These are phyloP conservation scores for Cymodocea nodosa DNA, from an alignment of 116 monocot species.

Conservation along the genomic window DNA sequence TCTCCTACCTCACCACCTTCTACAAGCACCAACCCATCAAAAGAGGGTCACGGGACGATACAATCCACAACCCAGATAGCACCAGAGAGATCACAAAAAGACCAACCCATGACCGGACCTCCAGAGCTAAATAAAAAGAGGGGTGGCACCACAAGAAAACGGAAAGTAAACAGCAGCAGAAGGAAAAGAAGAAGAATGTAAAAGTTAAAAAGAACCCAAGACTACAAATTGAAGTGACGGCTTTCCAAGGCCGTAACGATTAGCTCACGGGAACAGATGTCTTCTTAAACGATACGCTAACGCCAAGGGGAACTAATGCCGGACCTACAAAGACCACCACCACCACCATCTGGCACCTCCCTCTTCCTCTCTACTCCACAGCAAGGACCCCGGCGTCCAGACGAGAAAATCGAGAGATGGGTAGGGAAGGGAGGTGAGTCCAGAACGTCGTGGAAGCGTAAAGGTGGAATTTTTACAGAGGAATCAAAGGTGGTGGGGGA, in stretches of 20 bases:
- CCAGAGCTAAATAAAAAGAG: no score
- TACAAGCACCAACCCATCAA: no score
- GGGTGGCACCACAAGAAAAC: no score
- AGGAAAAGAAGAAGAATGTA: background rate
- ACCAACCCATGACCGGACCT: no score
- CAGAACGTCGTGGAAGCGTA: background rate
- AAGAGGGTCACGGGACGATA: no score
- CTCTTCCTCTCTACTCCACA: no score
- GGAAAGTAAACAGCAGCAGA: no score
- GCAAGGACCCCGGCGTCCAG: no score
- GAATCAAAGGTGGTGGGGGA: background rate
- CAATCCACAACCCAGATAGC: no score
- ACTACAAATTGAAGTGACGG: background rate
- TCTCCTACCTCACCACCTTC: background rate
- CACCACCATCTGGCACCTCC: background rate
- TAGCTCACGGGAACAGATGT: background rate
- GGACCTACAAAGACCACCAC: background rate
- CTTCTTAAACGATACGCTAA: background rate
- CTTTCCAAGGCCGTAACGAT: background rate
- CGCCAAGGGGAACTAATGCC: background rate
- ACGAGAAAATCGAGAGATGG: background rate
- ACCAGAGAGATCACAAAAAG: no score
- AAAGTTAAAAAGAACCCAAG: background rate
- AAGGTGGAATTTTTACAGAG: constrained; percentile 1
- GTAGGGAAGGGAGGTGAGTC: background rate